A percentile compares a stretch with the other conserved stretches of the same genome.
Conservation (phyloP, 768 basidiomycete species). For the Asterophora parasitica region DNA sequence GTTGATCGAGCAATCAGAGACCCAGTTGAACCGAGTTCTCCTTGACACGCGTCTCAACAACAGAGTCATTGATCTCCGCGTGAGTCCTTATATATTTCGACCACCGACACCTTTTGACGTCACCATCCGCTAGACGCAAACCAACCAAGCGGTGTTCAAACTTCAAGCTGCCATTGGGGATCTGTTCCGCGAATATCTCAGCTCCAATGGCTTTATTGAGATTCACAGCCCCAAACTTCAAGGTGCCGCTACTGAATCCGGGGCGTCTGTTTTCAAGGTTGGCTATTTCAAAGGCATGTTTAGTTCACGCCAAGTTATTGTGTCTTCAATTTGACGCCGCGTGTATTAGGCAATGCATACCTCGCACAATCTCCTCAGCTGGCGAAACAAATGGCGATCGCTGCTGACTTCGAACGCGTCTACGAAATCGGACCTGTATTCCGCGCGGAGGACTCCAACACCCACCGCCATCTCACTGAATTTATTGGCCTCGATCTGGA, state of each 20-base stretch:
- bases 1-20: slow-evolving; percentile 53
- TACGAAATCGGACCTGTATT: slow-evolving; percentile 97
- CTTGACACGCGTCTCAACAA: slow-evolving; percentile 94
- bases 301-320: background rate
- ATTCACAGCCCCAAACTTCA: slow-evolving; percentile 98
- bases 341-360: slow-evolving; percentile 68
- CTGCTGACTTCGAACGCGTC: slow-evolving; percentile 96
- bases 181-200: slow-evolving; percentile 81
- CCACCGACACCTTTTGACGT: background rate
- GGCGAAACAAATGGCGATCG: slow-evolving; percentile 99
- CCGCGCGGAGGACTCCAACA: slow-evolving; percentile 96
- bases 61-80: slow-evolving; percentile 89
- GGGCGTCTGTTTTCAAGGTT: slow-evolving; percentile 97
- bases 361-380: slow-evolving; percentile 97
- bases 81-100: slow-evolving; percentile 30
- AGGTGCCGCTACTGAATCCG: slow-evolving; percentile 94
- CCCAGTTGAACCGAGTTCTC: slow-evolving; percentile 74
- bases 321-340: slow-evolving; percentile 1
- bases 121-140: slow-evolving; percentile 60
- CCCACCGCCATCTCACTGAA: slow-evolving; percentile 97
- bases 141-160: slow-evolving; percentile 94
- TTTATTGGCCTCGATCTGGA: slow-evolving; percentile 99
- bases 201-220: slow-evolving; percentile 75
- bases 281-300: slow-evolving; percentile 87
- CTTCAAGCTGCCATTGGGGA: slow-evolving; percentile 86